These are phyloP conservation scores for Podila clonocystis DNA, from an alignment of 192 early-diverging fungal species.

Conservation along the genomic window DNA sequence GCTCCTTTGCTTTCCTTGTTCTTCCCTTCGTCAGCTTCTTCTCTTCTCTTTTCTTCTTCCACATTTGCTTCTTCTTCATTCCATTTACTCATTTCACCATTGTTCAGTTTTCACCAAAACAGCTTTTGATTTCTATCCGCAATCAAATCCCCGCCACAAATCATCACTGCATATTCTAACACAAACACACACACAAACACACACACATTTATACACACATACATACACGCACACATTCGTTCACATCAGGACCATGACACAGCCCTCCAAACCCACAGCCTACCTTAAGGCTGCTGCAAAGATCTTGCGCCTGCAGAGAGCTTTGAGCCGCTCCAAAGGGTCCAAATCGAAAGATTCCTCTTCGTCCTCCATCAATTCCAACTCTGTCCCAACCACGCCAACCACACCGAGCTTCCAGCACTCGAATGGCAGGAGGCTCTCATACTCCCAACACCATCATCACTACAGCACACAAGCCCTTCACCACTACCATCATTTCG, in stretches of 20 bases:
- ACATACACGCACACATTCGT: not conserved
- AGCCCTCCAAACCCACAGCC: conserved; percentile 28
- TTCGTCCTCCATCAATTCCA: conserved; percentile 3
- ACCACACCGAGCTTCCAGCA: conserved; percentile 35
- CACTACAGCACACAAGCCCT: not conserved
- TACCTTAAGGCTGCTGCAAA: conserved; percentile 43
- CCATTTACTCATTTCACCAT: not conserved
- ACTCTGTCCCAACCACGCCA: conserved; percentile 1
- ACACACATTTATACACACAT: not conserved
- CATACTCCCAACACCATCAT: conserved; percentile 10
- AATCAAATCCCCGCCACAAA: not conserved
- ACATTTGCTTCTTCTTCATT: not conserved
- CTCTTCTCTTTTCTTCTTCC: not conserved
- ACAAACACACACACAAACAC: not conserved
- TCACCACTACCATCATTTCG: conserved; percentile 6
- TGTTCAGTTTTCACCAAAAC: not conserved
- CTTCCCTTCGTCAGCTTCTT: not conserved
- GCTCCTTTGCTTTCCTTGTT: not conserved
- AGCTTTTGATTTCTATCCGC: not conserved
- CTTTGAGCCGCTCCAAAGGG: conserved; percentile 15
- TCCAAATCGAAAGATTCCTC: conserved; percentile 20
- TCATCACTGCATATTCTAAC: not conserved
- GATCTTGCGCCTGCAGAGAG: conserved; percentile 25
- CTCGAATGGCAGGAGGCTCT: conserved; percentile 32
- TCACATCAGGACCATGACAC: conserved; percentile 5